Percentiles rank a stretch among this genome's conserved stretches.
Conservation (phyloP, 2,329 filamentous ascomycete species). For the Dactylellina sp. region DNA sequence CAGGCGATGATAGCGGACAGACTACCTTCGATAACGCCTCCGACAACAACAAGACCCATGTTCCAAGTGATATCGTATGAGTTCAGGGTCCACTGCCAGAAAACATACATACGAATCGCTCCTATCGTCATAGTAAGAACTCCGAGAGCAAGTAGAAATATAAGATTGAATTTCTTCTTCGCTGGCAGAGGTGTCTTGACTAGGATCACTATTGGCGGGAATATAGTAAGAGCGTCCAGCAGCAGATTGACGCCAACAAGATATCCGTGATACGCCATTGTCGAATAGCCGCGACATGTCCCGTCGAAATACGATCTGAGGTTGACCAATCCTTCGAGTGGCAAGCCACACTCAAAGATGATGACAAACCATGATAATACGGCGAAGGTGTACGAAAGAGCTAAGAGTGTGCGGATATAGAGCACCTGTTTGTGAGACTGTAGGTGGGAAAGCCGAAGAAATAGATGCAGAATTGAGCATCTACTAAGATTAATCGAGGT, state of each 20-base stretch:
- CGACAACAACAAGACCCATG: conserved; percentile 5
- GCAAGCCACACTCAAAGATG: conserved; percentile 22
- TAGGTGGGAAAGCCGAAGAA: conserved; percentile 26
- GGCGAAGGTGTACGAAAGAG: conserved; percentile 19
- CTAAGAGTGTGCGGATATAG: conserved; percentile 11
- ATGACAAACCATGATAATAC: not conserved
- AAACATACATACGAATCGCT: conserved; percentile 19
- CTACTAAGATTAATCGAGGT: conserved; percentile 25
- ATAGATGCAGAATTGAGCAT: conserved; percentile 31
- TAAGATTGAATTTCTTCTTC: conserved; percentile 38
- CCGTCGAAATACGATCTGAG: conserved; percentile 22
- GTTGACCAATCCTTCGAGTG: not conserved
- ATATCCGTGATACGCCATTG: conserved; percentile 17
- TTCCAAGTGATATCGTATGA: conserved; percentile 38
- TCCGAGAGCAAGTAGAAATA: conserved; percentile 25
- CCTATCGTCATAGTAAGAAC: conserved; percentile 17
- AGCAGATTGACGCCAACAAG: conserved; percentile 16
- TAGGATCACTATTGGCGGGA: conserved; percentile 29
- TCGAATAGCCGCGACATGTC: conserved; percentile 11
- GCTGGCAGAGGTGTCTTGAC: conserved; percentile 2
- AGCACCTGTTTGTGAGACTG: conserved; percentile 15
- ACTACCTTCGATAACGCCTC: conserved; percentile 21
- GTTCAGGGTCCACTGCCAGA: conserved; percentile 15
- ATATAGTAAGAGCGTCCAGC: conserved; percentile 33
- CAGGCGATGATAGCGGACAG: conserved; percentile 21